Base-by-base conservation (phyloP, 768 basidiomycete genomes). In the Fibroporia radiculosa region DNA sequence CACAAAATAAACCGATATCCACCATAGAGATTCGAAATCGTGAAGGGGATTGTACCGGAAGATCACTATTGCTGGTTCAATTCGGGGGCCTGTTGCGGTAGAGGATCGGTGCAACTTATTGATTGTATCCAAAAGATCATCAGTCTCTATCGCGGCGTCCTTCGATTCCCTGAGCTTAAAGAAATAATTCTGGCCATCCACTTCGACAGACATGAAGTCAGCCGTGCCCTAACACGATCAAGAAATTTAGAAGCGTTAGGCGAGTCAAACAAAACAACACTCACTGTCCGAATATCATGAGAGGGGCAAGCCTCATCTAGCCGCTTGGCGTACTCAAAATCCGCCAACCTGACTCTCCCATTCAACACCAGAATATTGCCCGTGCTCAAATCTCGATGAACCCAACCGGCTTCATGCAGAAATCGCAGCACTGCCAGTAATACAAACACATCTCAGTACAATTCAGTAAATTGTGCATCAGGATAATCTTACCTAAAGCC, bases 241-340 rank as follows among this genome's bases (percentile, higher is more conserved):
- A 8, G 29, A 31, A 31, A 31, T 31, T 8, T 8, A n/a, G 8
- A n/a, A n/a, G 10, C n/a, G 29, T 8, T 31, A n/a, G 8, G 10
- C n/a, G 8, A 31, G 8, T 31, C 10, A 31, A 8, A n/a, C n/a
- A n/a, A 8, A 8, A 31, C 29, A 31, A 8, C 29, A 31, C 29
- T 31, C 29, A 31, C 29, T 31, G 29, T 31, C n/a, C n/a, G 8
- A n/a, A 31, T n/a, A 8, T 31, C 29, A 31, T 31, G 29, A 31
- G 29, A 8, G 29, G 29, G 29, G 29, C 29, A 8, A 8, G 10
- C 29, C 8, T 8, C 10, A n/a, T 31, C 20, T 11, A 42, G 27
- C 6, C 29, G 6, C 27, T 42, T 42, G 6, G 41, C 41, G 29
- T 42, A 42, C 19, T 42, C 41, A 6, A 42, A 19, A 31, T 42